Evolutionary conservation across 1,139 yeast genomes (phyloP), one percentile per base, ranked within the genome.

Genomic region (Geotrichum citri-aurantii): DNA sequence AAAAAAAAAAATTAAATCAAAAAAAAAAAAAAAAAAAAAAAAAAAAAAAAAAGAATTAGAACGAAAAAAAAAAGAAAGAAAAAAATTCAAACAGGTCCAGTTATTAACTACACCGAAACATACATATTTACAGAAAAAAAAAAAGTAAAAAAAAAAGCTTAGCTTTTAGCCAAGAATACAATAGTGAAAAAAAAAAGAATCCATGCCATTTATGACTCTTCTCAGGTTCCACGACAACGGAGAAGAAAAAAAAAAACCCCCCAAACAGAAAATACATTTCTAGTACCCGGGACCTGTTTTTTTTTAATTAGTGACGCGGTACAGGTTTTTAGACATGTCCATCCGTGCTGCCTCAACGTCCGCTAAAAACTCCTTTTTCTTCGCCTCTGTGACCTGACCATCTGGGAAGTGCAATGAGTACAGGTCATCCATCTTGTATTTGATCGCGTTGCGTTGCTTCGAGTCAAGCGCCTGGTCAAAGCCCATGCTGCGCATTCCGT

Each of bases 371-470:
- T 56, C 61, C 48, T 61, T 54, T 52, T 60, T 61, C 2, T 62
- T 62, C 11, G 57, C 64, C 7, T 66, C 66, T 2, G 72, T 63
- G 27, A 71, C 65, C 0, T 60, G 56, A 14, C 70, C 68, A 1
- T 64, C 65, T 0, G 73, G 73, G 19, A 65, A 67, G 47, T 69
- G 63, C 33, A 64, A 58, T 26, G 69, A 65, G 60, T 70, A 71
- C 47, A 76, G 55, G 52, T 73, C 75, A 59, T 76, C 78, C 11
- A 75, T 72, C 19, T 57, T 59, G 40, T 64, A 67, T 49, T 71
- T 68, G 24, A 76, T 70, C 5, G 65, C 58, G 14, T 61, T 61
- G 33, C 69, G 62, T 52, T 70, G 71, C 0, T 62, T 62, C 8
- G 64, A 63, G 24, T 64, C 66, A 27, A 62, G 51, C 1, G 75